Base-by-base conservation (phyloP, 352 stramenopile species). In the Phytophthora fragariae region DNA sequence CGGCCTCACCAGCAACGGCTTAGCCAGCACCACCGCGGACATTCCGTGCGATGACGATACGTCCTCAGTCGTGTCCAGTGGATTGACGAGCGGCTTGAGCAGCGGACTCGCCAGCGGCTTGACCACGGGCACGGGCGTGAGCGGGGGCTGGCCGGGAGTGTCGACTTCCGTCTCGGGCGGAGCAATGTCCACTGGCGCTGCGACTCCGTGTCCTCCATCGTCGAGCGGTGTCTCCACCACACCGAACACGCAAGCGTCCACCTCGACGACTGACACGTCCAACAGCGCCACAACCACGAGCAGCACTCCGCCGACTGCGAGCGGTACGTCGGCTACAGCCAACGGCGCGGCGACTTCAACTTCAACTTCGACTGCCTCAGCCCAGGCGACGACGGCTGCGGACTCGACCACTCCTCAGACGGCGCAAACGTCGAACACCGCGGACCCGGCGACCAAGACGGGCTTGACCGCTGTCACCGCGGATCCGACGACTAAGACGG, bases 41-140 rank as follows among this genome's bases (percentile, higher is more conserved):
- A 27, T 33, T 44, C 69, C 69, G 19, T 76, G 57, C 29, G 63
- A 62, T 9, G 62, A 71, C 29, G 62, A 72, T 21, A 65, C 49
- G 15, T 17, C 62, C 5, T 62, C 63, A 3, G 59, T 63, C 11
- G 50, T 72, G 3, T 66, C 57, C 24, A 57, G 50, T 7, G 70
- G 56, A 10, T 37, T 63, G 27, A 67, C 58, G 11, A 64, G 44
- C 64, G 58, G 55, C 1, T 47, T 49, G 12, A 52, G 17, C 4
- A 44, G 50, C 12, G 62, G 37, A 17, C 11, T 66, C 37, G 29
- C 37, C 17, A 66, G 57, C 27, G 65, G 57, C 3, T 19, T 68
- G n/a, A 63, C 7, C 37, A 46, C 62, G 29, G 37, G 62, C 17
- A 55, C 61, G 31, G 39, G 50, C 24, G 50, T 65, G 14, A 41